Evolutionary conservation across 2,329 filamentous ascomycete genomes (phyloP).

Genomic region (Trichoderma sp.): DNA sequence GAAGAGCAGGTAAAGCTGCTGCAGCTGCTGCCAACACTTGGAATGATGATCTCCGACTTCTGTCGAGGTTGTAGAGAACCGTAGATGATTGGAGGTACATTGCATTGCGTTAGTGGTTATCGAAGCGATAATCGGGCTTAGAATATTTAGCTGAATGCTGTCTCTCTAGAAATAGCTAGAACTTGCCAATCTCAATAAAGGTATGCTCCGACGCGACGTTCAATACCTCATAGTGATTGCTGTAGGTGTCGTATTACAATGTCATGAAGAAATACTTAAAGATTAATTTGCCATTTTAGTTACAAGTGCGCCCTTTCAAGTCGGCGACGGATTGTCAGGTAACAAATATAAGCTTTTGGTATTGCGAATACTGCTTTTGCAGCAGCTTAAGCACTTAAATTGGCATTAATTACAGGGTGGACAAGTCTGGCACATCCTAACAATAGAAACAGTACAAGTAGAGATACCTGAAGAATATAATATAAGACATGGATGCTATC

Average conservation of each 20-base stretch:
- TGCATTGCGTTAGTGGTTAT: not conserved
- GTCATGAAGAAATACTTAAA: too few relatives aligned
- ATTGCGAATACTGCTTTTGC: too few relatives aligned
- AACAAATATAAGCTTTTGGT: too few relatives aligned
- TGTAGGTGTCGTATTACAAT: too few relatives aligned
- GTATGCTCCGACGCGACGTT: not conserved
- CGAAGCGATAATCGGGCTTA: not conserved
- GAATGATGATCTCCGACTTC: not conserved
- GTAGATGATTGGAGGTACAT: not conserved
- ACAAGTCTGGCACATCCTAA: accelerated
- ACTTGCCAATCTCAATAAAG: not conserved
- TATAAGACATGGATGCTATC: too few relatives aligned
- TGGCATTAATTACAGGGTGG: too few relatives aligned
- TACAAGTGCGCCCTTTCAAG: too few relatives aligned
- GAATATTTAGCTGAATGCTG: not conserved
- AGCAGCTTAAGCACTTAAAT: too few relatives aligned
- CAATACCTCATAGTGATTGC: not conserved
- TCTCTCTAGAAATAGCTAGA: not conserved
- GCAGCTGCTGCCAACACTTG: constrained; percentile 21
- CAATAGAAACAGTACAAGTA: too few relatives aligned
- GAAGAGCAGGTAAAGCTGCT: constrained; percentile 39
- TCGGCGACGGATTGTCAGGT: too few relatives aligned
- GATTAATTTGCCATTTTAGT: too few relatives aligned
- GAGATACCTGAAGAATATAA: too few relatives aligned
- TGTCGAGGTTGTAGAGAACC: not conserved